Evolutionary conservation across 2,329 filamentous ascomycete species (phyloP), one percentile per base, ranked within the genome.

Genomic region (Fusarium fujikuroi): DNA sequence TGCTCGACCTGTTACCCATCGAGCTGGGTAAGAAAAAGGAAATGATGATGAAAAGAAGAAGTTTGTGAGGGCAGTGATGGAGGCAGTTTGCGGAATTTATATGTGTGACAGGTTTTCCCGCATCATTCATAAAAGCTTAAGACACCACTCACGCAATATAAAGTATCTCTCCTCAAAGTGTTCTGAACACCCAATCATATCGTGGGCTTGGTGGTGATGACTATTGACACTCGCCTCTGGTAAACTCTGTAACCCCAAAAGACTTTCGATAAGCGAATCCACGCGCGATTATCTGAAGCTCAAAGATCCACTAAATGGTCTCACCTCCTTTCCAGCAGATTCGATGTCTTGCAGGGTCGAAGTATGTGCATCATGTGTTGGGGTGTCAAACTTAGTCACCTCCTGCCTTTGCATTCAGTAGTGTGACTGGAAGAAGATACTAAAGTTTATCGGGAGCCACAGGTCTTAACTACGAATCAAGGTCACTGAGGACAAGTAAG

Each of bases 401-500:
- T 21, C 32, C 1, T 14, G 6, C 32, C 10, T 2, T 32, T 32
- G 12, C 21, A 42, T n/a, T 15, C 21, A 42, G 40, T 16, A 10
- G 9, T 16, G 21, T 6, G 5, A 5, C 3, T 9, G 5, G 16
- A 11, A 23, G 30, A 23, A 8, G 18, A 36, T 11, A 21, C 49
- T 21, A 3, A 6, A 6, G 32, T 21, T 23, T 25, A 25, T 25
- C 30, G 4, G 11, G 14, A 36, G 18, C n/a, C 9, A 25, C n/a
- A 25, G 12, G 8, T 8, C 8, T 9, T 12, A 7, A 18, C 11
- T 5, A 36, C n/a, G 16, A 19, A 19, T 15, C 3, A 25, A 6
- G 1, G 3, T 15, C 32, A 19, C 1, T 10, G 16, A 21, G 16
- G 0, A 19, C 9, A 11, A 25, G 0, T 15, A 36, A 2, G 30